These are phyloP conservation scores for Isoetes engelmannii DNA, from an alignment of 83 land plant genomes.

Conservation along the genomic window DNA sequence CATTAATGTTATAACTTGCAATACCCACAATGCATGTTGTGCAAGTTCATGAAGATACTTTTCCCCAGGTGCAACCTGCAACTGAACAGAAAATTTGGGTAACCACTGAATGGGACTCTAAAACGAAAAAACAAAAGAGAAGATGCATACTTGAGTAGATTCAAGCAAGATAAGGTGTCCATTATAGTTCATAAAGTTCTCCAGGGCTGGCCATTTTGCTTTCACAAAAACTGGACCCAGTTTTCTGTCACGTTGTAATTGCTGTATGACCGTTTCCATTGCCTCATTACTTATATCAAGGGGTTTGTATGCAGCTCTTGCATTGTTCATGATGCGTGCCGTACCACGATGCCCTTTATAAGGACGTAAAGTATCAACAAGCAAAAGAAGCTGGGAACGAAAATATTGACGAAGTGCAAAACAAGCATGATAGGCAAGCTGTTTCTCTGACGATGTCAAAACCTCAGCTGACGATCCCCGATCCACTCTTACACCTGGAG, in stretches of 20 bases:
- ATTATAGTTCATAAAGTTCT: constrained; percentile 60
- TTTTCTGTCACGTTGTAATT: constrained; percentile 84
- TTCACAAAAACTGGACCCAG: constrained; percentile 89
- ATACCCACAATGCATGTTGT: constrained; percentile 82
- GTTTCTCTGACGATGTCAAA: constrained; percentile 77
- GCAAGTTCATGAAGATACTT: constrained; percentile 92
- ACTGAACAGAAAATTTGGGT: neutral
- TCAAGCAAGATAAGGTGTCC: constrained; percentile 82
- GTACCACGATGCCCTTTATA: constrained; percentile 61
- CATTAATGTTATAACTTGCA: constrained; percentile 83
- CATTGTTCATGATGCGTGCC: constrained; percentile 45
- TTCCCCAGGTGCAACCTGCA: constrained; percentile 85
- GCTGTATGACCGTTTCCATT: constrained; percentile 68
- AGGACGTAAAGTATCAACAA: constrained; percentile 88
- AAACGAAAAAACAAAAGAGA: constrained; percentile 4
- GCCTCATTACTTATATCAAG: constrained; percentile 94
- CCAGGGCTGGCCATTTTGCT: constrained; percentile 76
- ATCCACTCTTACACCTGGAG: constrained; percentile 45
- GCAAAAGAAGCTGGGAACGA: constrained; percentile 83
- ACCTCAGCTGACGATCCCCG: constrained; percentile 71
- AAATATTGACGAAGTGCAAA: constrained; percentile 91
- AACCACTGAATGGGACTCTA: neutral
- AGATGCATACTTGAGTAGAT: constrained; percentile 66
- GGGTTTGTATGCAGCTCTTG: constrained; percentile 82
- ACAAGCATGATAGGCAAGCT: constrained; percentile 93